Evolutionary conservation across 2,329 filamentous ascomycete genomes (phyloP).

Genomic region (Lasiodiplodia gonubiensis): DNA sequence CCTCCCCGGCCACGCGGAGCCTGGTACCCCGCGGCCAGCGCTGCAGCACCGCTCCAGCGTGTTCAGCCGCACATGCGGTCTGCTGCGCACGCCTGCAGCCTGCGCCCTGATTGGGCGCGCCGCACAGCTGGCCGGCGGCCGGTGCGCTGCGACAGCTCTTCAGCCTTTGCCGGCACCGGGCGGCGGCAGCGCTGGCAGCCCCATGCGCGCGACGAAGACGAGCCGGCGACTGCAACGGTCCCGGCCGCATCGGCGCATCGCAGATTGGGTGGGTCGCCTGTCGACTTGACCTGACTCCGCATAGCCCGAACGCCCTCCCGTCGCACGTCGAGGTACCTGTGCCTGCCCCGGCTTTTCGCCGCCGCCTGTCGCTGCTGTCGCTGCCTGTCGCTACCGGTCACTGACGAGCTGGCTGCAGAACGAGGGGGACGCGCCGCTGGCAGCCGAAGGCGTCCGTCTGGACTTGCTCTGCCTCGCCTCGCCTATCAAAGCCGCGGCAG

Average conservation of each 20-base stretch:
- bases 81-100: not conserved
- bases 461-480: not conserved
- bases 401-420: not conserved
- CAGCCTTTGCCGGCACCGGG: not conserved
- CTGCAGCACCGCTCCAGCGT: not conserved
- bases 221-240: not conserved
- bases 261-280: constrained; percentile 6
- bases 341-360: not conserved
- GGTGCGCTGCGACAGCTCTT: not conserved
- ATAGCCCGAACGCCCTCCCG: not conserved
- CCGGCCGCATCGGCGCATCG: not conserved
- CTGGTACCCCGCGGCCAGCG: not conserved
- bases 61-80: not conserved
- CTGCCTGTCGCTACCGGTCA: not conserved
- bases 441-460: not conserved
- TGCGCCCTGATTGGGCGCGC: not conserved
- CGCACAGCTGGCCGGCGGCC: not conserved
- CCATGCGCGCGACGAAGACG: not conserved
- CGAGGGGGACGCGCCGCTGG: not conserved
- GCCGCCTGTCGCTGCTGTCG: not conserved
- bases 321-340: not conserved
- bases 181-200: not conserved
- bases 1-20: constrained; percentile 1
- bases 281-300: not conserved
- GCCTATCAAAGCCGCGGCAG: not conserved